A percentile compares a stretch with the other conserved stretches of the same genome.
Conservation (phyloP, 768 basidiomycete genomes). For the Lactarius vividus region DNA sequence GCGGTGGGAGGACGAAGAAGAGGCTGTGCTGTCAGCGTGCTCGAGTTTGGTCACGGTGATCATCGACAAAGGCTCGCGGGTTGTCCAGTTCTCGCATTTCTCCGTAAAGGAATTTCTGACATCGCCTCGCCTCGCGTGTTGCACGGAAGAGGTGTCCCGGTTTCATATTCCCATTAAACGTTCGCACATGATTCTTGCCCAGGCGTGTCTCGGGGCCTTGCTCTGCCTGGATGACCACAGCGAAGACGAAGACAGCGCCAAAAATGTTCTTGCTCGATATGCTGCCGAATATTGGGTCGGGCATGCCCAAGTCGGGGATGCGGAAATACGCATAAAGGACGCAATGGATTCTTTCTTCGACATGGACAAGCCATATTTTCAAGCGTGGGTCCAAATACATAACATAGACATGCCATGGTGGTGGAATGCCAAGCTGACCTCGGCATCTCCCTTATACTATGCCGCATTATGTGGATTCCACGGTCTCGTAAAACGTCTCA, state of each 20-base stretch:
- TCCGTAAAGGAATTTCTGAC: background rate
- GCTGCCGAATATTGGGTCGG: background rate
- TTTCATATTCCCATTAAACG: background rate
- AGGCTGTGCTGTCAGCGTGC: background rate
- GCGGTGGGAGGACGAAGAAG: background rate
- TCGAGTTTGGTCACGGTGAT: background rate
- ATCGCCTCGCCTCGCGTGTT: background rate
- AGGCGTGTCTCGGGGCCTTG: background rate
- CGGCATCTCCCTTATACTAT: background rate
- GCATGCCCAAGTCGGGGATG: background rate
- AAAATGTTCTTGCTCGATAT: background rate
- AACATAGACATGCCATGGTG: background rate
- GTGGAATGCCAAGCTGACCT: too few species aligned
- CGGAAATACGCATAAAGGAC: background rate
- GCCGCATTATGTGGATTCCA: background rate
- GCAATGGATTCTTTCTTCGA: background rate
- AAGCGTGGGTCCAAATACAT: background rate
- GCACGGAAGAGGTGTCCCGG: background rate
- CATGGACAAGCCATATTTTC: background rate
- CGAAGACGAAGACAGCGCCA: background rate
- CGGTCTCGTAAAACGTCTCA: background rate
- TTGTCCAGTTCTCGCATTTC: background rate
- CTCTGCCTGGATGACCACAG: background rate
- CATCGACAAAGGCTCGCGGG: background rate
- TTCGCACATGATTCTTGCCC: background rate